Base-by-base conservation (phyloP, 108 stramenopile genomes). In the Skeletonema grethae region DNA sequence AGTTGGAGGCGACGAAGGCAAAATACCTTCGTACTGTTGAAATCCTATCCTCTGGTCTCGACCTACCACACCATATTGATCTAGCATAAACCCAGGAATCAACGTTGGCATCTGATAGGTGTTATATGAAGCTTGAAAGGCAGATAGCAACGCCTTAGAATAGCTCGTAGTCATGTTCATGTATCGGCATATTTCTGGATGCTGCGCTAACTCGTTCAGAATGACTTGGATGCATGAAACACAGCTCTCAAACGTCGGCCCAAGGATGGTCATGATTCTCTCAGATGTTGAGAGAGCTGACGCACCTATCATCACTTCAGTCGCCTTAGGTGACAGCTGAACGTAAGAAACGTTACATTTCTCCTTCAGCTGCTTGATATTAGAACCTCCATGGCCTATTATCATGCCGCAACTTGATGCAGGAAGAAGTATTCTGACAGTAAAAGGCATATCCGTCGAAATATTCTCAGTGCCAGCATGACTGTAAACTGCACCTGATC, bases 111-210 rank as follows among this genome's bases (percentile, higher is more conserved):
- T 70, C 65, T 67, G 63, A n/a, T 7, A 59, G 25, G 50, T 53
- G 50, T 53, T 24, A 43, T 39, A 56, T 8, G 62, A 28, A n/a
- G 11, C 48, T 35, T 73, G 73, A n/a, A 55, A 30, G 38, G 62
- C 36, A 58, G 72, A 59, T 31, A 31, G 20, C 30, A 77, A 18
- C 43, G 62, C 66, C 28, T 87, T 76, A 20, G 92, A 82, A 70
- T 93, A 90, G 53, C 79, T 87, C 57, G 92, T 93, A 3, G 92
- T 91, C 84, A 89, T 88, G 75, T 94, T 94, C 8, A 84, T 56
- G 64, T 94, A 94, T 43, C 87, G 81, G 58, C 62, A 86, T 8
- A 91, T 79, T 22, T 94, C 92, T 15, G 90, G 84, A 64, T 94
- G 87, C 9, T 73, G 57, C 31, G 77, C 70, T 86, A 94, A 85